These are phyloP conservation scores for Trichoderma sp. DNA, from an alignment of 2,329 filamentous ascomycete species.

Conservation along the genomic window DNA sequence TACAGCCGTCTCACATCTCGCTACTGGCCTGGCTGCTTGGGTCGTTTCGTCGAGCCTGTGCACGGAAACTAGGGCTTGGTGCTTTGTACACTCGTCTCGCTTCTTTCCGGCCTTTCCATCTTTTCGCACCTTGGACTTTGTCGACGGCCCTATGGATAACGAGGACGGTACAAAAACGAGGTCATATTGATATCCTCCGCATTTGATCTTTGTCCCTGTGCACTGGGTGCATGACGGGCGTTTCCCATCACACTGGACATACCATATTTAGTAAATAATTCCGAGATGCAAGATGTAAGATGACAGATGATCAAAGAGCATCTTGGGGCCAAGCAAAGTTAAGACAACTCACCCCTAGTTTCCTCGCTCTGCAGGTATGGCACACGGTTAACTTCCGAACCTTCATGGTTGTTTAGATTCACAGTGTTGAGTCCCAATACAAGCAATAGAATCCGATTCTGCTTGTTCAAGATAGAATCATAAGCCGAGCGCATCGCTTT, in stretches of 20 bases:
- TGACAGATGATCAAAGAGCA: background rate
- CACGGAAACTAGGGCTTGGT: background rate
- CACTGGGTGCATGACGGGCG: constrained; percentile 37
- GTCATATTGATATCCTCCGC: constrained; percentile 36
- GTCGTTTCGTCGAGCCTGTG: background rate
- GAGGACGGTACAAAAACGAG: constrained; percentile 34
- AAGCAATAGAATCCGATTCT: constrained; percentile 8
- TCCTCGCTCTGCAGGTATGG: constrained; percentile 36
- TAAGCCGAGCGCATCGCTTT: constrained; percentile 24
- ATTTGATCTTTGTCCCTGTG: constrained; percentile 29
- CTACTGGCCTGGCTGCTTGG: background rate
- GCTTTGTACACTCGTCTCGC: background rate
- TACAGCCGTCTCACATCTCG: background rate
- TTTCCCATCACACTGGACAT: constrained; percentile 36
- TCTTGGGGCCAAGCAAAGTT: background rate
- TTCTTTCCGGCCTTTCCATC: constrained; percentile 6
- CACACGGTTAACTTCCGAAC: constrained; percentile 34
- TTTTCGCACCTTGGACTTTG: constrained; percentile 7
- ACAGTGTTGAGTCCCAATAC: background rate
- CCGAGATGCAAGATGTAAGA: background rate
- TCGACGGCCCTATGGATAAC: background rate
- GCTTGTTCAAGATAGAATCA: constrained; percentile 22
- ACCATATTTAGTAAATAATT: background rate
- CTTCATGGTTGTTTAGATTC: constrained; percentile 32
- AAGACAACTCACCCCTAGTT: constrained; percentile 34